A percentile compares a stretch with the other conserved stretches of the same genome.
phyloP scores from a whole-genome alignment of 768 basidiomycete genomes.

The Filobasidium floriforme region DNA sequence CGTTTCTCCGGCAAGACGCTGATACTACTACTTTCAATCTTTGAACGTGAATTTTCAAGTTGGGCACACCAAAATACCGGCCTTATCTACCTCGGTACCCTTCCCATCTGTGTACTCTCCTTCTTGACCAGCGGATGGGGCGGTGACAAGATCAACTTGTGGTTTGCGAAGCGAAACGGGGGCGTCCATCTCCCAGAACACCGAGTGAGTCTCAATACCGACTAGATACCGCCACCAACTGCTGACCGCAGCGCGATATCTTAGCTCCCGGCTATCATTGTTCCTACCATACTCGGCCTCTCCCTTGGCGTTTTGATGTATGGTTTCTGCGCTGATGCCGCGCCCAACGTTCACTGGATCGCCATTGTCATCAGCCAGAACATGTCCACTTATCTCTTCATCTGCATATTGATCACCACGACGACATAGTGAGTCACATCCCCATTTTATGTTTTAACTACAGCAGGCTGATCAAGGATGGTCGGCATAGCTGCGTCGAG shows the following conservation, averaged over 20 bases:
- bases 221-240: not conserved
- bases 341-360: conserved; percentile 14
- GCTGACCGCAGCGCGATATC: not conserved
- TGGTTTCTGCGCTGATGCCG: conserved; percentile 11
- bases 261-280: conserved; percentile 9
- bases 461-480: not conserved
- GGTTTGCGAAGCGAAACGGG: conserved; percentile 11
- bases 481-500: conserved; percentile 10
- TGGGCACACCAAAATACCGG: conserved; percentile 13
- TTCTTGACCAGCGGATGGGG: conserved; percentile 17
- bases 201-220: not conserved
- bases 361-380: conserved; percentile 17
- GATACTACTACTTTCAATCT: too few species aligned
- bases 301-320: conserved; percentile 14
- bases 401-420: conserved; percentile 9
- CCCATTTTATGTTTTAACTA: too few species aligned
- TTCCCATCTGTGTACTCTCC: conserved; percentile 5
- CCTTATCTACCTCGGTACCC: conserved; percentile 16
- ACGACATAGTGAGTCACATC: conserved; percentile 14
- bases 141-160: conserved; percentile 20
- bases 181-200: conserved; percentile 18
- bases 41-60: too few species aligned
- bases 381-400: conserved; percentile 9
- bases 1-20: too few species aligned
- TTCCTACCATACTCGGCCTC: conserved; percentile 13